These are phyloP conservation scores for Neofusicoccum umdonicola DNA, from an alignment of 2,329 filamentous ascomycete genomes.

Conservation along the genomic window DNA sequence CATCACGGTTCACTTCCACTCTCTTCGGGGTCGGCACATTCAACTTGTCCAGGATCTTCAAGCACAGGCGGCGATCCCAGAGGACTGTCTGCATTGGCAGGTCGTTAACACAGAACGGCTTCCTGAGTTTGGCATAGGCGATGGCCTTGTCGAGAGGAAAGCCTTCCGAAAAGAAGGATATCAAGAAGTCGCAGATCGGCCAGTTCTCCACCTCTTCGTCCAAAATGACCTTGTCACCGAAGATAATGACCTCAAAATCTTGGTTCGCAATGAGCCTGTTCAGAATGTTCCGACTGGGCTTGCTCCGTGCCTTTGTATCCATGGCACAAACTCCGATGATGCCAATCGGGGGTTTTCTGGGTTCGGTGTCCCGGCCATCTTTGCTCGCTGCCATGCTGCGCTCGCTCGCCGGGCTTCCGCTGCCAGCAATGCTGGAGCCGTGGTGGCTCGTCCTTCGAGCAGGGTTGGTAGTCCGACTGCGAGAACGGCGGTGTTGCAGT, in stretches of 20 bases:
- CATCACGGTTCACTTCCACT: constrained; percentile 88
- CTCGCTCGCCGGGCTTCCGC: constrained; percentile 73
- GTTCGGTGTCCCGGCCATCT: constrained; percentile 52
- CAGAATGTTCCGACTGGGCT: constrained; percentile 93
- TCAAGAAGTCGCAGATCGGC: constrained; percentile 93
- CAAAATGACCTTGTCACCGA: constrained; percentile 97
- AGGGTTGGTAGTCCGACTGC: constrained; percentile 56
- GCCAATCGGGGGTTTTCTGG: constrained; percentile 50
- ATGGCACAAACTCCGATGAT: constrained; percentile 91
- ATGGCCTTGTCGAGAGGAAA: constrained; percentile 97
- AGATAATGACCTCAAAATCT: constrained; percentile 95
- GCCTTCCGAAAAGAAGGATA: constrained; percentile 97
- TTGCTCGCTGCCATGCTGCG: constrained; percentile 68
- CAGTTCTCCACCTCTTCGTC: constrained; percentile 96
- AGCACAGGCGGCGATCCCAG: constrained; percentile 90
- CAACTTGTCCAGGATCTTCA: constrained; percentile 84
- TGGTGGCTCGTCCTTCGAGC: constrained; percentile 48
- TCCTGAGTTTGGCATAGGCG: constrained; percentile 86
- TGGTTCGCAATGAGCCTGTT: constrained; percentile 85
- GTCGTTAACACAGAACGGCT: constrained; percentile 97
- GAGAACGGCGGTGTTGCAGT: constrained; percentile 26
- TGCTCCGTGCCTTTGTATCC: constrained; percentile 93
- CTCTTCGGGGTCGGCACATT: constrained; percentile 85
- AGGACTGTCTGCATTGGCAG: constrained; percentile 95
- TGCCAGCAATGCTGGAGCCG: constrained; percentile 51